Base-by-base conservation (phyloP, 2,329 filamentous ascomycete species). In the Epichloe gansuensis region DNA sequence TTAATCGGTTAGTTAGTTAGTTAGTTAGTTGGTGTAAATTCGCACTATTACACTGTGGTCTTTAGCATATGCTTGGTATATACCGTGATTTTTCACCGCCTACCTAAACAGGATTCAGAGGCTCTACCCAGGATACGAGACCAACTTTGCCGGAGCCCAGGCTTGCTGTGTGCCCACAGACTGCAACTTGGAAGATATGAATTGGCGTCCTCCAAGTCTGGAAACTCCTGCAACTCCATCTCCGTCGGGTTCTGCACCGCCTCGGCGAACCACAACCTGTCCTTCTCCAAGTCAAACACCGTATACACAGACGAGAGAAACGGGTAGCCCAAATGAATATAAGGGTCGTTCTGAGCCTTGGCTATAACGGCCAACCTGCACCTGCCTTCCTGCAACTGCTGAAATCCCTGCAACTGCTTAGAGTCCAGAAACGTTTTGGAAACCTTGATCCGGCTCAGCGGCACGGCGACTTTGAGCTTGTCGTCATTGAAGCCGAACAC, bases 201-300 rank as follows among this genome's bases (percentile, higher is more conserved):
- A 31, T 31, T 9, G 28, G 28, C 17, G 17, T 17, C 17, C 7
- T 31, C 28, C 8, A 3, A 31, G 8, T 25, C 1, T 2, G 41
- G 41, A 12, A 44, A 23, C 41, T 44, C 41, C 17, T 3, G 15
- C 41, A 44, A 4, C 15, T 48, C 61, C 12, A 13, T 39, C 17
- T 31, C 13, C 25, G 45, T 46, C n/a, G 45, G 3, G 28, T 46
- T 35, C 45, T 46, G 23, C 23, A 46, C 45, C 45, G 45, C 45
- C 25, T 46, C 45, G 2, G 45, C 45, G 17, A 46, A 46, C 45
- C 25, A n/a, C 25, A 46, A 17, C 23, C 1, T 46, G 23, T 46
- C 7, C 12, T 35, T 11, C 13, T 46, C 45, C 31, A 46, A 17
- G 28, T 46, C 45, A 46, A 46, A 46, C 23, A 46, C 45, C 13